Base-by-base conservation (phyloP, 306 rosid genomes). In the Cajanus cajan region DNA sequence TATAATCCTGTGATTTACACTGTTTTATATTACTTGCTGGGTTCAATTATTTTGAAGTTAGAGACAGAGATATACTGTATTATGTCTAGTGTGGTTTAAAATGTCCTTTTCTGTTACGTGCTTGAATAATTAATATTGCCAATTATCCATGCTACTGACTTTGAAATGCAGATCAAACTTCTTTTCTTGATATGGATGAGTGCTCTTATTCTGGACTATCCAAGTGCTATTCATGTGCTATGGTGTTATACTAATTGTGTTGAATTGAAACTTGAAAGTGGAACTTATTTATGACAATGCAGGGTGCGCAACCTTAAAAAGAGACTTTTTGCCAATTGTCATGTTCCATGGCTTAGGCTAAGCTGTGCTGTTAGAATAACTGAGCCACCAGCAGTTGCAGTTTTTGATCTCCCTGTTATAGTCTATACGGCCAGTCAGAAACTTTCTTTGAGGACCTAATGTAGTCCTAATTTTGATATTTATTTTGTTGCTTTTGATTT, bases 211-310 rank as follows among this genome's bases (percentile, higher is more conserved):
- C 28, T 71, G 43, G 51, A 19, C 68, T 64, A 39, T 37, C 44
- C 39, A 64, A 28, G n/a, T 73, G 81, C 44, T 47, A 18, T 76
- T 68, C 57, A 68, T 68, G 36, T 22, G 43, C 66, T 68, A 14
- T 45, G 31, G 54, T 71, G 16, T 36, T 63, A 63, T 59, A 58
- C 51, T 18, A 11, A 21, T 44, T 10, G 36, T 58, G 28, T 48
- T 65, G 34, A 9, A n/a, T 52, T 54, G 45, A 8, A 74, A 65
- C 4, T 34, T 34, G 1, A 28, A 48, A 57, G 47, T 24, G 65
- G 62, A 64, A 44, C 47, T 77, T 82, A 33, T 43, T 77, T 63
- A 43, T 71, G 47, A 64, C 66, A 71, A 41, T 34, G 45, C 41
- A n/a, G 70, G 57, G 25, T 73, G 43, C 48, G 16, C 21, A 65